These are phyloP conservation scores for Phytophthora citrophthora DNA, from an alignment of 352 stramenopile species.

Conservation along the genomic window DNA sequence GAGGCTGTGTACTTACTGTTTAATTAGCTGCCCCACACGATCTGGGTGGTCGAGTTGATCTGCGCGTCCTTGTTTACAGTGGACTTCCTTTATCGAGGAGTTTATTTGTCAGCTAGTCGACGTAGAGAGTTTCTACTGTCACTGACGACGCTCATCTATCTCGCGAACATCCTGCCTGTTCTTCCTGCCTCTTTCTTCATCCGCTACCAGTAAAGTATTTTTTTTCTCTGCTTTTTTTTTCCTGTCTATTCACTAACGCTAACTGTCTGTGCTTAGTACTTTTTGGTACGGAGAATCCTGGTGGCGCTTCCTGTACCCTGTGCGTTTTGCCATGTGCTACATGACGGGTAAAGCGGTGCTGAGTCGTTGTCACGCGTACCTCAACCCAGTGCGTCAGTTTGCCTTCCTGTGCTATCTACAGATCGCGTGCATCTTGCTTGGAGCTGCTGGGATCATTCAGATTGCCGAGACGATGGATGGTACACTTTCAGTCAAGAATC, in stretches of 20 bases:
- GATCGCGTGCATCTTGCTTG: slow-evolving; percentile 78
- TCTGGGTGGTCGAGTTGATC: slow-evolving; percentile 75
- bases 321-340: slow-evolving; percentile 88
- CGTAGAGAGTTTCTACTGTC: slow-evolving; percentile 75
- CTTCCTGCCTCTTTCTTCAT: slow-evolving; percentile 80
- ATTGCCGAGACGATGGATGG: slow-evolving; percentile 84
- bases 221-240: neutral
- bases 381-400: slow-evolving; percentile 85
- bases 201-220: slow-evolving; percentile 61
- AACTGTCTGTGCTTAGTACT: slow-evolving; percentile 45
- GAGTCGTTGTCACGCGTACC: slow-evolving; percentile 76
- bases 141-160: slow-evolving; percentile 54
- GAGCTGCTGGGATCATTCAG: slow-evolving; percentile 83
- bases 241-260: neutral
- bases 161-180: slow-evolving; percentile 76
- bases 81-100: slow-evolving; percentile 75
- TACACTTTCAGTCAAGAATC: slow-evolving; percentile 51
- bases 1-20: slow-evolving; percentile 3
- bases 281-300: slow-evolving; percentile 79
- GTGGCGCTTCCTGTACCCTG: slow-evolving; percentile 86
- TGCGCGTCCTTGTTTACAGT: slow-evolving; percentile 68
- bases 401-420: slow-evolving; percentile 85
- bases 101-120: slow-evolving; percentile 70
- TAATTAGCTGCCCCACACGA: slow-evolving; percentile 61
- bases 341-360: slow-evolving; percentile 75